Conservation (phyloP, 176 grass and related monocot species). For the Melocanna baccifera region DNA sequence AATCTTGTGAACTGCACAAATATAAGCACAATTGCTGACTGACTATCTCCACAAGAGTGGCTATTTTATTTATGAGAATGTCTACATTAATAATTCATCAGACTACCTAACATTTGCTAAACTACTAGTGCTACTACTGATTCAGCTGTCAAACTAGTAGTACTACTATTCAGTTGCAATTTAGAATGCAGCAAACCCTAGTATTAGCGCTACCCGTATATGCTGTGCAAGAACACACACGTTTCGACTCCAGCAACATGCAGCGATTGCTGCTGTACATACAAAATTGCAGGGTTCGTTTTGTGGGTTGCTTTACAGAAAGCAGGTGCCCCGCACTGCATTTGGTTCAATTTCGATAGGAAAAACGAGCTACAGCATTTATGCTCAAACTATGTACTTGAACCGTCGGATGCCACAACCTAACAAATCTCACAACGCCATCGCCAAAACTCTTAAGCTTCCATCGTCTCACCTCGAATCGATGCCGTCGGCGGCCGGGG, state of each 20-base stretch:
- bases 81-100: not conserved
- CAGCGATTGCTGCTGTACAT: not conserved
- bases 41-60: not conserved
- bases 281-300: not conserved
- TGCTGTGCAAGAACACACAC: not conserved
- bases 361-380: not conserved
- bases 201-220: not conserved
- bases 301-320: not conserved
- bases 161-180: not conserved
- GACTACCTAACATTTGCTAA: not conserved
- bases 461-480: constrained; percentile 55
- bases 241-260: not conserved
- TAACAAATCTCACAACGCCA: not conserved
- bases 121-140: not conserved
- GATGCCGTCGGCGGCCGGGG: constrained; percentile 21
- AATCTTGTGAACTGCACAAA: constrained; percentile 79
- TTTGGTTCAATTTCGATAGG: constrained; percentile 9
- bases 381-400: constrained; percentile 1
- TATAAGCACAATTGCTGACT: constrained; percentile 13
- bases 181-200: constrained; percentile 12
- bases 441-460: not conserved
- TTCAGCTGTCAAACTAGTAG: not conserved
- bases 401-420: not conserved
- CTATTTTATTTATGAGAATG: constrained; percentile 1
- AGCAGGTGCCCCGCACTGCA: not conserved